These are phyloP conservation scores for Colletotrichum abscissum DNA, from an alignment of 2,329 filamentous ascomycete genomes.

Conservation along the genomic window DNA sequence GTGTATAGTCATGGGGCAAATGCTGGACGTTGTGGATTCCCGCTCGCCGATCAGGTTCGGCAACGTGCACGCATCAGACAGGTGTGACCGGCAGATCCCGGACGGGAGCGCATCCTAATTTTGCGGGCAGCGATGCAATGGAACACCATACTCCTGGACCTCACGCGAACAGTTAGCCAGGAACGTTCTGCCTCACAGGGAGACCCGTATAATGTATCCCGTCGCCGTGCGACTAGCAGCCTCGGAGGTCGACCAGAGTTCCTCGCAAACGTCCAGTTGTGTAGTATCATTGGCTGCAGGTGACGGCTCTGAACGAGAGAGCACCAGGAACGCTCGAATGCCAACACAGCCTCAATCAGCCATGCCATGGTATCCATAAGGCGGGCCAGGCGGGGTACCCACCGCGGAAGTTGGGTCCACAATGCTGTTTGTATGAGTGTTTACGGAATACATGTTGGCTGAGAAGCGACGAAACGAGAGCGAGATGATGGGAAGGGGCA, in stretches of 20 bases:
- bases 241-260: neutral
- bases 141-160: neutral
- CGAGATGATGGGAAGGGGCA: neutral
- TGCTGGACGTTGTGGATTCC: neutral
- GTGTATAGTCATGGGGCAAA: neutral
- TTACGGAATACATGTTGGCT: neutral
- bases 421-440: neutral
- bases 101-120: constrained; percentile 24
- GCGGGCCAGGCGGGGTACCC: neutral
- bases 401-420: constrained; percentile 2
- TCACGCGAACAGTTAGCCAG: neutral
- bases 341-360: constrained; percentile 16
- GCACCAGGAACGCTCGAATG: neutral
- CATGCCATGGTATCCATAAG: neutral
- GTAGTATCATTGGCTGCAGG: neutral
- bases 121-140: constrained; percentile 17
- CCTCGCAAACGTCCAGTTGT: neutral
- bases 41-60: neutral
- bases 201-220: neutral
- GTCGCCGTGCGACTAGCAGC: neutral
- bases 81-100: constrained; percentile 4
- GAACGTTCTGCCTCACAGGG: neutral
- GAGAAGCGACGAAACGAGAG: neutral
- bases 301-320: neutral
- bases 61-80: neutral